These are phyloP conservation scores for Pseudogymnoascus sp. DNA, from an alignment of 2,329 filamentous ascomycete species.

Conservation along the genomic window DNA sequence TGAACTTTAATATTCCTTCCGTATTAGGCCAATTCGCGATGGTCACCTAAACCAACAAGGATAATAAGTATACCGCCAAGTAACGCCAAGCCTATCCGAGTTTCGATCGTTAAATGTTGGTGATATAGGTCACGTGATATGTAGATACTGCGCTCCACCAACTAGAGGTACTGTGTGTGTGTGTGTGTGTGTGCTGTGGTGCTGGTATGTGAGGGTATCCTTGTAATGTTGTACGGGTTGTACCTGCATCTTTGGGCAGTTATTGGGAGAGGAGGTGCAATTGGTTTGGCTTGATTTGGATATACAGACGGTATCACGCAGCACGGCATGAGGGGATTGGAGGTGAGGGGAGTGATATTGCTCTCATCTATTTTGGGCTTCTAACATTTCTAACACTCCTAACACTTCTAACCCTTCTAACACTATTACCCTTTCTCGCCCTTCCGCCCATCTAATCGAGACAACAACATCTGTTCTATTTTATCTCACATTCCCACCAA, in stretches of 20 bases:
- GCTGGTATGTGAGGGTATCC: background rate
- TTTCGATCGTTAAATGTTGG: background rate
- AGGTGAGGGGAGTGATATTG: background rate
- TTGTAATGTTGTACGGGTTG: background rate
- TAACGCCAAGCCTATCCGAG: background rate
- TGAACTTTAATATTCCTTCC: background rate
- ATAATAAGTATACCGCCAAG: background rate
- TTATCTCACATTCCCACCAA: background rate
- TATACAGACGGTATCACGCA: background rate
- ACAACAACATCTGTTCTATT: background rate
- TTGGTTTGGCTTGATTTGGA: background rate
- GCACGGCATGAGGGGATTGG: background rate
- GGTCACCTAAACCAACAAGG: background rate
- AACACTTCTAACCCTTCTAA: background rate
- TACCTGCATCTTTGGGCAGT: background rate
- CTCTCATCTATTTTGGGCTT: background rate
- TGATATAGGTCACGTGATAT: background rate
- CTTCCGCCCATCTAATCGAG: background rate
- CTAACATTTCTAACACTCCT: background rate
- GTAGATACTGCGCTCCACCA: background rate
- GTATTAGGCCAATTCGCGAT: too few species aligned
- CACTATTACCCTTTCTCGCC: background rate
- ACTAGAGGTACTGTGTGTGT: background rate
- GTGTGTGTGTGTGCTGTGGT: background rate
- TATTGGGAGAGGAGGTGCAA: background rate